Evolutionary conservation across 345 rosid genomes (phyloP), one percentile per base, ranked within the genome.

Genomic region (Brassica rapa): DNA sequence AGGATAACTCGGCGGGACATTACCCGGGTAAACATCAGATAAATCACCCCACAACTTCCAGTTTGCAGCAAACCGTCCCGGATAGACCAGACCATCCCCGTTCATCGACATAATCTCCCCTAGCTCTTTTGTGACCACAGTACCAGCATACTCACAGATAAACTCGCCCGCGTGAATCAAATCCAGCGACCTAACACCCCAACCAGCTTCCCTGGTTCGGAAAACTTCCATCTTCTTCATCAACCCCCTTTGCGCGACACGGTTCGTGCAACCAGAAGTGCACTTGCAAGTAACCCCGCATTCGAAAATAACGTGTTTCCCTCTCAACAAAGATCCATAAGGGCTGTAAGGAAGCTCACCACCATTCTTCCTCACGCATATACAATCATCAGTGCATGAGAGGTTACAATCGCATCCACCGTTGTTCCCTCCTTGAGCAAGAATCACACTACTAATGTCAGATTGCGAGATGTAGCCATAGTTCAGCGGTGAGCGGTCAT

Each of bases 31-130:
- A 25, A 91, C 77, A 76, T 79, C 85, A 69, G 97, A 87, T 62
- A 92, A 81, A 84, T 92, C 89, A 25, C 98, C 98, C 98, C 94
- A 94, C 41, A 87, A 89, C 27, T 71, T 60, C 97, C 98, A 94
- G 71, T 80, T 85, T 21, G 77, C 87, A 10, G 91, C 53, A 78
- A 94, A 92, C 73, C 85, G 85, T 71, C 68, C 70, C 2, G 94
- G 98, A 84, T 91, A 82, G 64, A 94, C 81, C 83, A 92, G 76
- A 49, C 63, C 51, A 83, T 89, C 97, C 49, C 95, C 98, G 70
- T 86, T 88, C 92, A 88, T 89, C 1, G 93, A 66, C 60, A 92
- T 71, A 60, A 89, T 79, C 77, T 84, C 85, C 0, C 90, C 91
- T 80, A 88, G 96, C 56, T 89, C 90, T 83, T 84, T 88, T 4